phyloP scores from a whole-genome alignment of 495 filamentous ascomycete species.

The Acidomyces sp. region DNA sequence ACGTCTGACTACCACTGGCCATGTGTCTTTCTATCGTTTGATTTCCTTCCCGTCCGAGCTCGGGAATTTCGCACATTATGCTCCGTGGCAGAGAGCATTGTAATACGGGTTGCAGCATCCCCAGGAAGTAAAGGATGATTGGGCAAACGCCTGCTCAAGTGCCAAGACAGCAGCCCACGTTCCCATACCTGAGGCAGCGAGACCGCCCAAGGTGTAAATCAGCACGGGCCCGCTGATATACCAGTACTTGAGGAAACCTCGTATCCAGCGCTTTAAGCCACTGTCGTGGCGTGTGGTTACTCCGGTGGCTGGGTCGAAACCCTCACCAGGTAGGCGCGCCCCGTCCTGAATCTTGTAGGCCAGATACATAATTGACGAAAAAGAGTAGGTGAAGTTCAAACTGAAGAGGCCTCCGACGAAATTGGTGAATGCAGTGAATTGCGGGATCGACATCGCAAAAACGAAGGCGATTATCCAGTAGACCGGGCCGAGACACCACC shows the following conservation, averaged over 20 bases:
- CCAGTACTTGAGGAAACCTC: constrained; percentile 7
- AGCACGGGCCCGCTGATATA: not conserved
- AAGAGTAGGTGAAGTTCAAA: constrained; percentile 38
- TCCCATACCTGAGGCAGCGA: constrained; percentile 12
- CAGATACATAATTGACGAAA: constrained; percentile 35
- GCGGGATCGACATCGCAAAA: constrained; percentile 11
- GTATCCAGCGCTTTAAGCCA: constrained; percentile 13
- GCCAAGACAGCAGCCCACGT: constrained; percentile 15
- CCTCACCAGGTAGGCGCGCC: constrained; percentile 25
- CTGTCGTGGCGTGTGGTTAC: constrained; percentile 4
- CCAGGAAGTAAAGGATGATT: no score
- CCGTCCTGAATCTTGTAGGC: constrained; percentile 35
- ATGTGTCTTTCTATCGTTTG: no score
- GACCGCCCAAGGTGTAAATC: constrained; percentile 13
- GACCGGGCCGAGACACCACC: constrained; percentile 7
- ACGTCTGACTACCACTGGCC: no score
- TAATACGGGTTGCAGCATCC: no score
- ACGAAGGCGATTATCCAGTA: constrained; percentile 18
- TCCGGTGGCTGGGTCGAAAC: constrained; percentile 16
- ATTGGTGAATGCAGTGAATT: constrained; percentile 19
- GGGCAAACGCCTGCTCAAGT: no score
- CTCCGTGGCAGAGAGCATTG: no score
- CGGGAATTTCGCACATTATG: no score
- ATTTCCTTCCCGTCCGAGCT: no score
- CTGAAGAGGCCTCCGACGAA: constrained; percentile 39